Conservation (phyloP, 305 asterid species). For the Nicotiana rustica region DNA sequence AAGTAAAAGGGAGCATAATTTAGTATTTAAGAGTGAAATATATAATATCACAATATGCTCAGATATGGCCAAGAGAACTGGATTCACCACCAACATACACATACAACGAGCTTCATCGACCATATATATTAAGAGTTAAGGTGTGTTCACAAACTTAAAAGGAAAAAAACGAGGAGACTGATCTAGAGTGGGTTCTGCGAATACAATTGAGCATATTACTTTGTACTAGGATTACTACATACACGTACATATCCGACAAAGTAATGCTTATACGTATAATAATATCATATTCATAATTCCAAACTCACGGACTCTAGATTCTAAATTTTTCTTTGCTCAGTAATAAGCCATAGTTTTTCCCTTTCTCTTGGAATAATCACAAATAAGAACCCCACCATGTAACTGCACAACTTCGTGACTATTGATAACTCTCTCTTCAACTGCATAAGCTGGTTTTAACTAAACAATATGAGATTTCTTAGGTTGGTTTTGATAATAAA, state of each 20-base stretch:
- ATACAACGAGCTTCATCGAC: background rate
- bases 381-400: too few relatives aligned
- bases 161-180: background rate
- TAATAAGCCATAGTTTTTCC: background rate
- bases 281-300: background rate
- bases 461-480: background rate
- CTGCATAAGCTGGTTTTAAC: background rate
- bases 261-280: too few relatives aligned
- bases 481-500: background rate
- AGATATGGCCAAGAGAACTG: too few relatives aligned
- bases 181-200: background rate
- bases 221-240: too few relatives aligned
- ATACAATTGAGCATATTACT: background rate
- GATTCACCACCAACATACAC: background rate
- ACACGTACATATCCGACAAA: too few relatives aligned
- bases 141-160: background rate
- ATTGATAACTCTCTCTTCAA: slow-evolving; percentile 21
- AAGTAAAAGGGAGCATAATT: too few relatives aligned
- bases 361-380: background rate
- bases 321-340: background rate
- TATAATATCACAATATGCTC: too few relatives aligned
- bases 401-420: background rate
- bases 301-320: background rate
- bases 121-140: background rate
- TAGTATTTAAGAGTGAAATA: too few relatives aligned